A percentile compares a stretch with the other conserved stretches of the same genome.
These are phyloP conservation scores for Colletotrichum gigasporum DNA, from an alignment of 2,329 filamentous ascomycete species.

Conservation along the genomic window DNA sequence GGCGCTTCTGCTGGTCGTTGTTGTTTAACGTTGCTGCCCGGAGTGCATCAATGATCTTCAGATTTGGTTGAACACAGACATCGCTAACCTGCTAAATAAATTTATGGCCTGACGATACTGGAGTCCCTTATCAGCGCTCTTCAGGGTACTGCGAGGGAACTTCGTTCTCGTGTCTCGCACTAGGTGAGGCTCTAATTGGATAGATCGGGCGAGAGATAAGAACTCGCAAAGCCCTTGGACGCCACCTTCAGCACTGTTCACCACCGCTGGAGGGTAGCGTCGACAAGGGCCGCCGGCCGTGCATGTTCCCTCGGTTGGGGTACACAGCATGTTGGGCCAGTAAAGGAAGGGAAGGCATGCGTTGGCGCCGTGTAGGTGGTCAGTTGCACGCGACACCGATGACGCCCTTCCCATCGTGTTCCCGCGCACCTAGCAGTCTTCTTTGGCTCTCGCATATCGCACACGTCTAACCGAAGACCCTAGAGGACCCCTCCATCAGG, in stretches of 20 bases:
- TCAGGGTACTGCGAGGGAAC: not conserved
- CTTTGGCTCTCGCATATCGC: not conserved
- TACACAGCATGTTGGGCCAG: conserved; percentile 2
- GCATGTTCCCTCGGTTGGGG: not conserved
- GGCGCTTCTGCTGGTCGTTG: too few relatives aligned
- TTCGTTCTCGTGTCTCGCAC: not conserved
- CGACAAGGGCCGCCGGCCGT: not conserved
- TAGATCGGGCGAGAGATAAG: conserved; percentile 14
- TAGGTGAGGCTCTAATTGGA: conserved; percentile 1
- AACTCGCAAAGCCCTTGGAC: not conserved
- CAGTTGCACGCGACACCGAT: conserved; percentile 28
- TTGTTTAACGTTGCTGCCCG: too few relatives aligned
- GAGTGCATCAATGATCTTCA: not conserved
- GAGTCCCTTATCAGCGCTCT: not conserved
- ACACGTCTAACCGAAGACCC: not conserved
- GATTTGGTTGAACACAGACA: not conserved
- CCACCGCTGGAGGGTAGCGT: not conserved
- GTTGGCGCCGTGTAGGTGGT: not conserved
- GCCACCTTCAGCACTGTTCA: conserved; percentile 16
- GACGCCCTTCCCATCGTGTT: not conserved
- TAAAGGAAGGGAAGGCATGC: conserved; percentile 1
- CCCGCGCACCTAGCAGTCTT: not conserved
- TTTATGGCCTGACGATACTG: too few relatives aligned
- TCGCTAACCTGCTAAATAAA: too few relatives aligned
- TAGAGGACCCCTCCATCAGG: conserved; percentile 16